phyloP scores from a whole-genome alignment of 768 basidiomycete species.

The Mycena rosella region DNA sequence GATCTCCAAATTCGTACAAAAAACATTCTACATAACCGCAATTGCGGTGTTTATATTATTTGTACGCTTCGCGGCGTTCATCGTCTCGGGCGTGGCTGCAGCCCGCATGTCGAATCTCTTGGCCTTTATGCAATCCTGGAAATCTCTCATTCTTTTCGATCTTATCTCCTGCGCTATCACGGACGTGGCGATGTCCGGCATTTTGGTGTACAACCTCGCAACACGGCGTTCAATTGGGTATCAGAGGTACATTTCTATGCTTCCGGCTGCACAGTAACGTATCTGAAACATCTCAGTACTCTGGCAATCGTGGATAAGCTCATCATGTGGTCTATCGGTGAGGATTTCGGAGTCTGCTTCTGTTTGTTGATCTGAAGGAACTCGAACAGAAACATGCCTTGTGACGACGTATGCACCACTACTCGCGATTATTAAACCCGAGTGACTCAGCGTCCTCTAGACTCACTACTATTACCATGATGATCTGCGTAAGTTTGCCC shows the following conservation, averaged over 20 bases:
- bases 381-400: constrained; percentile 21
- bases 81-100: constrained; percentile 15
- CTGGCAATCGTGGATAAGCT: constrained; percentile 21
- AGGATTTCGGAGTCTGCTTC: not conserved
- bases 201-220: constrained; percentile 13
- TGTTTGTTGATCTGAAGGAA: too few species aligned
- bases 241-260: not conserved
- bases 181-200: not conserved
- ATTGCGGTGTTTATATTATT: not conserved
- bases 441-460: not conserved
- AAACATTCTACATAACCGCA: not conserved
- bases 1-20: constrained; percentile 7
- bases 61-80: constrained; percentile 1
- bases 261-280: too few species aligned
- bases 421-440: not conserved
- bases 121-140: not conserved
- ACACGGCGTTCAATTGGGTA: not conserved
- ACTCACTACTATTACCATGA: constrained; percentile 10
- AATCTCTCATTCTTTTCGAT: too few species aligned
- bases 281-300: not conserved
- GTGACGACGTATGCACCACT: constrained; percentile 7
- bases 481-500: constrained; percentile 15
- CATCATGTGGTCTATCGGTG: constrained; percentile 22
- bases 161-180: too few species aligned
- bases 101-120: not conserved